Base-by-base conservation (phyloP, 2,329 filamentous ascomycete species). In the Ophiobolus disseminans region DNA sequence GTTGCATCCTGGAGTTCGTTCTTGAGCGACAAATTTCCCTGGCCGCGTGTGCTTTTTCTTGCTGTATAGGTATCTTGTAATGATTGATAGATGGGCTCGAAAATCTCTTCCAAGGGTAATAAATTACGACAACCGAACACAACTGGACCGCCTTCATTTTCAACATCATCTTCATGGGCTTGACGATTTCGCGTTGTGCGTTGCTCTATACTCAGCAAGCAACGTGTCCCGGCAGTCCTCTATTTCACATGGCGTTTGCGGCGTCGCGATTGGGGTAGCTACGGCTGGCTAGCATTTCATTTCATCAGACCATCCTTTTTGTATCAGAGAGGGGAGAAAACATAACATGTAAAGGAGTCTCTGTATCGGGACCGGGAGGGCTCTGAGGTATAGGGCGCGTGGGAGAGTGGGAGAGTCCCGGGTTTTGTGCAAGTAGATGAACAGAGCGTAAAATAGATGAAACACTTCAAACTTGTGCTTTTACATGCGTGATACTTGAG, bases 61-160 rank as follows among this genome's bases (percentile, higher is more conserved):
- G 57, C 63, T 72, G 69, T 72, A 72, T 69, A 71, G 69, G 66
- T 70, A 72, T 60, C 62, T 72, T 72, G 67, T 72, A 72, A 72
- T 72, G 69, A 71, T 69, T 65, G 57, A 71, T 71, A 71, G 68
- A 71, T 62, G 68, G 66, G 62, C 65, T 62, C 60, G 58, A 69
- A 70, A 70, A 69, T 65, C 58, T 67, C 58, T 68, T 63, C 61
- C 52, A 55, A 49, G 53, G 60, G 66, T 69, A 68, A 69, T 14
- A 69, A 62, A 55, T 66, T 66, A 63, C 59, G 61, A 66, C 61
- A 57, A 68, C 56, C 58, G 50, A 26, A 53, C 43, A n/a, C n/a
- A 57, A 53, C 56, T 62, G 60, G 62, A 63, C 64, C 57, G 57
- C 58, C 54, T 61, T 58, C 59, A 55, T 58, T 58, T 57, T n/a